A percentile compares a stretch with the other conserved stretches of the same genome.
phyloP scores from a whole-genome alignment of 2,329 filamentous ascomycete species.

The Tricladium varicosporioides region DNA sequence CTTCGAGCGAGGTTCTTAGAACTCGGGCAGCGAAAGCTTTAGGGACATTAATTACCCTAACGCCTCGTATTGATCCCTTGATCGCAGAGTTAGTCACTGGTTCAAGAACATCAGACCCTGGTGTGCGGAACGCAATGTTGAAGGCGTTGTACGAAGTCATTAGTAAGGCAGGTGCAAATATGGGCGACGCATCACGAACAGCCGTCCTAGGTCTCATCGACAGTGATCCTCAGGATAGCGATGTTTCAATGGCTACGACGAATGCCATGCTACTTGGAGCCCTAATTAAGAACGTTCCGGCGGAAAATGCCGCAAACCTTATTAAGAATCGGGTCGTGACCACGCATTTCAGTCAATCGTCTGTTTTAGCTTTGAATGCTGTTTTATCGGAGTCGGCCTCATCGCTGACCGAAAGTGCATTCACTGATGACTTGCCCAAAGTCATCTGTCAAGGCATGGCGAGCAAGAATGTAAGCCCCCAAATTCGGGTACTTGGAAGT shows the following conservation, averaged over 20 bases:
- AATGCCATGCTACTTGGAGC: conserved; percentile 88
- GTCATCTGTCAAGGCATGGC: conserved; percentile 77
- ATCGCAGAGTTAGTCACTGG: conserved; percentile 93
- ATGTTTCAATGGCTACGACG: conserved; percentile 79
- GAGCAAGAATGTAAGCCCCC: conserved; percentile 66
- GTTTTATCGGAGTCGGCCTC: conserved; percentile 78
- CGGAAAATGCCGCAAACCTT: conserved; percentile 60
- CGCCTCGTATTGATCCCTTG: conserved; percentile 90
- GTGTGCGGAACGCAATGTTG: conserved; percentile 93
- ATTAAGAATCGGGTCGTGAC: conserved; percentile 76
- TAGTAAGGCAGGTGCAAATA: conserved; percentile 89
- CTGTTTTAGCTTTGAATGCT: conserved; percentile 84
- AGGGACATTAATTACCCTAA: conserved; percentile 92
- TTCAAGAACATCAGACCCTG: conserved; percentile 82
- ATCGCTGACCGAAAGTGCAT: conserved; percentile 61
- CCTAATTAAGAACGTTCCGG: conserved; percentile 80
- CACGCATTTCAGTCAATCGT: conserved; percentile 71
- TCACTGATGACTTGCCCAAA: conserved; percentile 72
- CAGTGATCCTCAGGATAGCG: conserved; percentile 71
- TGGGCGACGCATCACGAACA: conserved; percentile 85
- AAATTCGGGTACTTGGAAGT: not conserved
- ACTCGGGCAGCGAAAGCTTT: conserved; percentile 89
- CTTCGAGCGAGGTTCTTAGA: conserved; percentile 83
- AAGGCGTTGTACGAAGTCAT: conserved; percentile 96
- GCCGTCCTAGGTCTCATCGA: conserved; percentile 90